Evolutionary conservation across 768 basidiomycete species (phyloP).

Genomic region (Phaeotremella fagi): DNA sequence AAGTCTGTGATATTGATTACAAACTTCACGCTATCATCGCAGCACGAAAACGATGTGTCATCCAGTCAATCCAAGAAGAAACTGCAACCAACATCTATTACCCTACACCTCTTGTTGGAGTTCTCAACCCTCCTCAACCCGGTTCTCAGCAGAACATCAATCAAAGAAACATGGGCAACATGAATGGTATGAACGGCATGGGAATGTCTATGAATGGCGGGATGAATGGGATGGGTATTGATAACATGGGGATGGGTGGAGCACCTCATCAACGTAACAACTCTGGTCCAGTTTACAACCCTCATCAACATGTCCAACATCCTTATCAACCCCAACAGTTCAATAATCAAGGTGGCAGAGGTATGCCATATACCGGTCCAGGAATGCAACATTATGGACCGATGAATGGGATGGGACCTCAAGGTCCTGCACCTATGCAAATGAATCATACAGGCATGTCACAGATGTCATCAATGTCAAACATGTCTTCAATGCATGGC

Average conservation of each 20-base stretch:
- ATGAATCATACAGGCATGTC: conserved; percentile 37
- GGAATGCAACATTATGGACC: conserved; percentile 21
- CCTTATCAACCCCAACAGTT: conserved; percentile 38
- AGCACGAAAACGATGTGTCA: conserved; percentile 74
- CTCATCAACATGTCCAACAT: conserved; percentile 40
- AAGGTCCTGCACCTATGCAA: conserved; percentile 18
- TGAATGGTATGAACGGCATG: conserved; percentile 8
- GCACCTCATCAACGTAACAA: conserved; percentile 4
- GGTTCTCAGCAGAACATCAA: conserved; percentile 13
- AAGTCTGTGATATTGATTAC: conserved; percentile 88
- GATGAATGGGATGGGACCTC: conserved; percentile 11
- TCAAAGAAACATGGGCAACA: conserved; percentile 15
- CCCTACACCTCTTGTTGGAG: conserved; percentile 81
- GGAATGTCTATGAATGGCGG: conserved; percentile 3
- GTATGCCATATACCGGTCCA: conserved; percentile 30
- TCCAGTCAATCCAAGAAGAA: conserved; percentile 93
- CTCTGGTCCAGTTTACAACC: conserved; percentile 26
- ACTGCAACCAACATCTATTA: conserved; percentile 96
- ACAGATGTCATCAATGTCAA: conserved; percentile 23
- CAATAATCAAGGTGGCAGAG: conserved; percentile 22
- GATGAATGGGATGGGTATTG: conserved; percentile 5
- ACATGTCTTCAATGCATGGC: conserved; percentile 24
- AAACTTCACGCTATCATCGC: conserved; percentile 88
- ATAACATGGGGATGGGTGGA: conserved; percentile 23
- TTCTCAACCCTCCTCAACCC: conserved; percentile 58